Percentiles rank a stretch among this genome's conserved stretches.
Conservation (phyloP, 2,329 filamentous ascomycete species). For the Samsoniella hepiali region DNA sequence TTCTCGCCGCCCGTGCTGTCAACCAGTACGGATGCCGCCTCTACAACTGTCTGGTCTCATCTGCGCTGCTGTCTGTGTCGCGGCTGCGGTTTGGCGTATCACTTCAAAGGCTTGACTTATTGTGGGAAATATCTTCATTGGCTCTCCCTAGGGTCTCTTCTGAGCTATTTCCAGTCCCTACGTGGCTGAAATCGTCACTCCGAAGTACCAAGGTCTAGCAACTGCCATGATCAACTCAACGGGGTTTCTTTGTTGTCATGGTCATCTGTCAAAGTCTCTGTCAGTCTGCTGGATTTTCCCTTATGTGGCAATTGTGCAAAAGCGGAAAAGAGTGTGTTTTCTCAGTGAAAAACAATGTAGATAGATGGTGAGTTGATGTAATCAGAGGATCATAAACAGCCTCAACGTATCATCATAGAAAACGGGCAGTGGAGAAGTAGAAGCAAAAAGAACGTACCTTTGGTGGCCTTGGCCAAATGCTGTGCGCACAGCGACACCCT, state of each 20-base stretch:
- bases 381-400: conserved; percentile 48
- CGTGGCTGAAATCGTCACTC: too few species aligned
- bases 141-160: too few species aligned
- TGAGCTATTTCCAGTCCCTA: too few species aligned
- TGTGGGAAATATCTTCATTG: too few species aligned
- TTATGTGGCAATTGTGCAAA: background rate
- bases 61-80: too few species aligned
- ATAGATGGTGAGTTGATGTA: conserved; percentile 34
- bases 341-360: conserved; percentile 24
- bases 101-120: too few species aligned
- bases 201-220: too few species aligned
- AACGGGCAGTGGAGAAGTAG: conserved; percentile 17
- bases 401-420: conserved; percentile 43
- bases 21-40: too few species aligned
- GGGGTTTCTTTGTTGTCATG: background rate
- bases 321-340: background rate
- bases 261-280: background rate
- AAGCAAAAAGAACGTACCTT: conserved; percentile 21
- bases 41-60: too few species aligned
- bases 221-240: too few species aligned
- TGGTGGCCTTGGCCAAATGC: conserved; percentile 2
- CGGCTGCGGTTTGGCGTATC: too few species aligned
- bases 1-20: too few species aligned
- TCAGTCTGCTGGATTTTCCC: background rate
- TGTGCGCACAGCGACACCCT: background rate